phyloP scores from a whole-genome alignment of 805 yeast species.

The Candida montana region DNA sequence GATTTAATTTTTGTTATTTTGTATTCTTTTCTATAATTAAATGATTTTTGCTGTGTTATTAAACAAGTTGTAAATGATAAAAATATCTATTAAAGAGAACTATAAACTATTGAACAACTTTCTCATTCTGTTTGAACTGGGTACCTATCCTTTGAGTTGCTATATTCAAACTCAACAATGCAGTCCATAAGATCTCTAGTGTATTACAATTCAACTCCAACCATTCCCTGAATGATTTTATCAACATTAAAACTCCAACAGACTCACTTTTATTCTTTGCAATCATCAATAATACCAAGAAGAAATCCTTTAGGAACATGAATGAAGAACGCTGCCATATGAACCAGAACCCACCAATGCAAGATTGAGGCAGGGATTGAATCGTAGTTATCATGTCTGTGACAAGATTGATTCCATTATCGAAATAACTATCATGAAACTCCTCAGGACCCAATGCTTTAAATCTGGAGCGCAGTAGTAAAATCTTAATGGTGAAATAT shows the following conservation, averaged over 20 bases:
- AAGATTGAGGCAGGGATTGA: background rate
- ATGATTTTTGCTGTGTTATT: background rate
- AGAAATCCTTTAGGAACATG: conserved; percentile 12
- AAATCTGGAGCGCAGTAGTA: conserved; percentile 9
- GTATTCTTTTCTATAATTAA: background rate
- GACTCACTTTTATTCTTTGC: conserved; percentile 7
- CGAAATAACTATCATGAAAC: conserved; percentile 4
- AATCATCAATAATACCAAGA: conserved; percentile 5
- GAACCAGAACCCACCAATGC: conserved; percentile 12
- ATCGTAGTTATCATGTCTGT: conserved; percentile 3
- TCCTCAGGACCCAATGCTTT: background rate
- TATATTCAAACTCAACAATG: conserved; percentile 10
- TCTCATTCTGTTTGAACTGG: conserved; percentile 8
- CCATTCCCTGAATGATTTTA: conserved; percentile 12
- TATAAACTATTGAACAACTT: background rate
- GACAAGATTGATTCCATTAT: conserved; percentile 2
- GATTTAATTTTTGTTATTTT: too few species aligned
- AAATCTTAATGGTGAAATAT: conserved; percentile 6
- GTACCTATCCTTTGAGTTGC: conserved; percentile 14
- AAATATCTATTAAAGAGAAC: too few species aligned
- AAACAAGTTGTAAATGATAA: background rate
- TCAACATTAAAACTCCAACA: conserved; percentile 5
- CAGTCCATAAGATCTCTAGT: conserved; percentile 11
- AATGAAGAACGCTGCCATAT: conserved; percentile 10
- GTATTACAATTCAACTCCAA: conserved; percentile 9